phyloP scores from a whole-genome alignment of 106 monocot genomes.

The Dioscorea alata region DNA sequence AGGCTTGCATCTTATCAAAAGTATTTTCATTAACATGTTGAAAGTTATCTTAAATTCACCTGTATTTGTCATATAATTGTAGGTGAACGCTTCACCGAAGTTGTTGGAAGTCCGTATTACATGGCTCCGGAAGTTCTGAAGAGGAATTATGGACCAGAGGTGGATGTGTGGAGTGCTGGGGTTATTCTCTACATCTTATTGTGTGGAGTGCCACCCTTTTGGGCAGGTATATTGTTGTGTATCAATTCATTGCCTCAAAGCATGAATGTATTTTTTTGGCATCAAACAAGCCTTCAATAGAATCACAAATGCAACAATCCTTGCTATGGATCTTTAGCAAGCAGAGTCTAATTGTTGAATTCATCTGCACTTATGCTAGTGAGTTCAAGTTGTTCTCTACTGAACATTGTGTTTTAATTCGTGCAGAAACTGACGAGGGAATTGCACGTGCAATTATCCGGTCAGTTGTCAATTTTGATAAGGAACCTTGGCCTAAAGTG shows the following conservation, averaged over 20 bases:
- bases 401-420: background rate
- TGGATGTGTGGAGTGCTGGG: slow-evolving; percentile 68
- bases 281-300: too few species aligned
- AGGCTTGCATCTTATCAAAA: background rate
- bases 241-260: background rate
- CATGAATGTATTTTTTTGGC: too few species aligned
- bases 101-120: slow-evolving; percentile 62
- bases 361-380: background rate
- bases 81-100: slow-evolving; percentile 47
- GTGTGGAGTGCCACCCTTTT: slow-evolving; percentile 65
- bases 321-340: too few species aligned
- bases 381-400: background rate
- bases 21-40: too few species aligned
- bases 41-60: background rate
- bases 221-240: slow-evolving; percentile 41
- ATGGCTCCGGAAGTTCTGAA: slow-evolving; percentile 67
- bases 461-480: slow-evolving; percentile 36
- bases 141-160: slow-evolving; percentile 50
- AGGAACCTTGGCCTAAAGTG: slow-evolving; percentile 65
- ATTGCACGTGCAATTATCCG: slow-evolving; percentile 46
- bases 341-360: too few species aligned
- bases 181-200: slow-evolving; percentile 62
- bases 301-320: too few species aligned
- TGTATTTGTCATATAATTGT: background rate
- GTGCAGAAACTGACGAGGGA: slow-evolving; percentile 59